Evolutionary conservation across 345 rosid genomes (phyloP).

Genomic region (Orychophragmus violaceus): DNA sequence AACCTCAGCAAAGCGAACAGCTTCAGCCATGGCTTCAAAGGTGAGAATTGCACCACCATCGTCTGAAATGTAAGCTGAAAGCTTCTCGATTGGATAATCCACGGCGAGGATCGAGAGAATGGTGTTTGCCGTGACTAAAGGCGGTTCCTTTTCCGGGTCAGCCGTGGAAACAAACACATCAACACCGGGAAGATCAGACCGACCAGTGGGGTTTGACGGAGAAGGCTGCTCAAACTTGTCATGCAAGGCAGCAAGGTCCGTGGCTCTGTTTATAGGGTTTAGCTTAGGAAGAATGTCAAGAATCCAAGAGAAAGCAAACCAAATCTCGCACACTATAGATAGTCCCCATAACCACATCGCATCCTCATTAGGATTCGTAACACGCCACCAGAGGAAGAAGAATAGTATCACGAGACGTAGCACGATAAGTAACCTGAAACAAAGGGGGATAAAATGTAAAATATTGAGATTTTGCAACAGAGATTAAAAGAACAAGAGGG

Average conservation of each 20-base stretch:
- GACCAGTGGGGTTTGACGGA: conserved; percentile 71
- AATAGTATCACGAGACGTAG: conserved; percentile 43
- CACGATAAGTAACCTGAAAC: conserved; percentile 40
- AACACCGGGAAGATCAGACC: conserved; percentile 82
- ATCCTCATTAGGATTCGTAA: conserved; percentile 67
- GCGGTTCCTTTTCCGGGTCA: conserved; percentile 89
- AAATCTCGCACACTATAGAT: conserved; percentile 71
- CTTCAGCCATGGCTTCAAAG: conserved; percentile 97
- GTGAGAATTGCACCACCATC: conserved; percentile 89
- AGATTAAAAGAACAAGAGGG: too few relatives aligned
- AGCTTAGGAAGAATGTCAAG: conserved; percentile 76
- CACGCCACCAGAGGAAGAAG: conserved; percentile 72
- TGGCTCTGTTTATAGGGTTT: conserved; percentile 78
- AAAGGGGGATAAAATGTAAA: neutral
- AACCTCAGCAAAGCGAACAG: conserved; percentile 73
- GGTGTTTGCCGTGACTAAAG: conserved; percentile 88
- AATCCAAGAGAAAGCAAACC: conserved; percentile 97
- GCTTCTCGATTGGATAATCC: conserved; percentile 83
- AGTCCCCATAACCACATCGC: conserved; percentile 90
- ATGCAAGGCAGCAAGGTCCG: conserved; percentile 63
- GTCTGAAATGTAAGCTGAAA: conserved; percentile 71
- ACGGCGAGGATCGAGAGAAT: conserved; percentile 65
- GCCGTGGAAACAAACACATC: conserved; percentile 87
- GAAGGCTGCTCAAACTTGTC: conserved; percentile 79
- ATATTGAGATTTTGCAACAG: neutral